Conservation (phyloP, 2,329 filamentous ascomycete genomes). For the Teratosphaeria epicoccoides region DNA sequence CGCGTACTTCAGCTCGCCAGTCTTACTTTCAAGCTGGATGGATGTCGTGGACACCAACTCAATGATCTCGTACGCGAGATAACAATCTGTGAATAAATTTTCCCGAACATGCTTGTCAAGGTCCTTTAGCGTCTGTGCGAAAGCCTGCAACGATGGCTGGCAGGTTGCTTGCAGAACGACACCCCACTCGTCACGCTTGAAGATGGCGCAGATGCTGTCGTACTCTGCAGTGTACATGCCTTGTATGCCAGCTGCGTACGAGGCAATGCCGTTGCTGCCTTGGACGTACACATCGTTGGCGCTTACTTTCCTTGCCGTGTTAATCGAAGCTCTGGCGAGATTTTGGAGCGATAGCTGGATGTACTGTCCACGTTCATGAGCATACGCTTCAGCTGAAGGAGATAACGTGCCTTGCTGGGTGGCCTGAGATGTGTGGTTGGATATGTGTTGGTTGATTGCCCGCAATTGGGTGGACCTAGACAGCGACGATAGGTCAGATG, state of each 20-base stretch:
- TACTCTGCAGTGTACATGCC: constrained; percentile 81
- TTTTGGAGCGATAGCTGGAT: constrained; percentile 74
- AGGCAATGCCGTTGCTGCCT: constrained; percentile 83
- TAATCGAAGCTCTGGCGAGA: constrained; percentile 71
- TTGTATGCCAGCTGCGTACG: constrained; percentile 79
- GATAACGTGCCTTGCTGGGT: constrained; percentile 19
- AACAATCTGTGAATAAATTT: constrained; percentile 84
- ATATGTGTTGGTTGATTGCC: constrained; percentile 55
- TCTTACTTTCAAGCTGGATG: constrained; percentile 66
- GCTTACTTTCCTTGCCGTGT: constrained; percentile 60
- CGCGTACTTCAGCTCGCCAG: constrained; percentile 72
- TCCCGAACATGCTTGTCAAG: constrained; percentile 81
- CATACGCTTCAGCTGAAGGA: constrained; percentile 70
- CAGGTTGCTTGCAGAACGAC: constrained; percentile 69
- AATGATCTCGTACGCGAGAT: constrained; percentile 87
- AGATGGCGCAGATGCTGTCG: constrained; percentile 80
- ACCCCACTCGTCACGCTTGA: constrained; percentile 75
- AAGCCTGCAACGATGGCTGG: constrained; percentile 65
- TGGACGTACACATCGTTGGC: constrained; percentile 74
- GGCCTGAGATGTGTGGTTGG: constrained; percentile 17
- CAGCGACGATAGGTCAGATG: too few relatives aligned
- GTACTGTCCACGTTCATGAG: constrained; percentile 77
- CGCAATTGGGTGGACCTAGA: constrained; percentile 64
- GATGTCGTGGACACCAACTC: constrained; percentile 77
- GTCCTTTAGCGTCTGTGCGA: constrained; percentile 75